Evolutionary conservation across 164 flowering plant species (phyloP), one percentile per base, ranked within the genome.

Genomic region (Vitis cinerea): DNA sequence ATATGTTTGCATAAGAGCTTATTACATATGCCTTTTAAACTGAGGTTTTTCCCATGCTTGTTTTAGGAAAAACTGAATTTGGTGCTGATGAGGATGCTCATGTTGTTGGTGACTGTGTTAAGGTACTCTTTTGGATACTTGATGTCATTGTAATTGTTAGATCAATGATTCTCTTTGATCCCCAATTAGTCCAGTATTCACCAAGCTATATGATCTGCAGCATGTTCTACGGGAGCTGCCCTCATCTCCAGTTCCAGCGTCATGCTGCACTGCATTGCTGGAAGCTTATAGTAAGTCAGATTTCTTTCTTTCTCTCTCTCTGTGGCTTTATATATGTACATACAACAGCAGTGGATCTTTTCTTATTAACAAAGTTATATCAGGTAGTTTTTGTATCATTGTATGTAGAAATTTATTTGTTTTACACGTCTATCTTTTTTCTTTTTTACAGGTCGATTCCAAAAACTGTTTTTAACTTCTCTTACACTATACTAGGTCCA

Each of bases 161-260:
- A 62, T 70, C 27, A 54, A 37, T 68, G 55, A 10, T 52, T 70
- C 23, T 50, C 49, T 56, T 62, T 9, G 9, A 47, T 47, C 44
- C 4, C 1, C 19, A 37, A 16, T 52, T 50, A 9, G 23, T 58
- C 27, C 44, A 11, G 54, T 63, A 53, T 17, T 65, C 59, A 57
- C 17, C 44, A 19, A 48, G 16, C 12, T 59, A 14, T 79, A 66
- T 80, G 29, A 55, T 74, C 47, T 79, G 69, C 86, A 96, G 99
- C 97, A 92, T 85, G 92, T 96, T 69, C 91, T 96, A 56, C 86
- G 99, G 73, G 98, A 96, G 77, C 87, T 96, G n/a, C 99, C 99
- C n/a, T 93, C 99, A 6, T 96, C 99, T 68, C 99, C 99, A 14
- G 99, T 96, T 78, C 95, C 99, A 53, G 97, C 97, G 52, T 92